Conservation (phyloP, 345 rosid genomes). For the Pseudoturritis turrita region DNA sequence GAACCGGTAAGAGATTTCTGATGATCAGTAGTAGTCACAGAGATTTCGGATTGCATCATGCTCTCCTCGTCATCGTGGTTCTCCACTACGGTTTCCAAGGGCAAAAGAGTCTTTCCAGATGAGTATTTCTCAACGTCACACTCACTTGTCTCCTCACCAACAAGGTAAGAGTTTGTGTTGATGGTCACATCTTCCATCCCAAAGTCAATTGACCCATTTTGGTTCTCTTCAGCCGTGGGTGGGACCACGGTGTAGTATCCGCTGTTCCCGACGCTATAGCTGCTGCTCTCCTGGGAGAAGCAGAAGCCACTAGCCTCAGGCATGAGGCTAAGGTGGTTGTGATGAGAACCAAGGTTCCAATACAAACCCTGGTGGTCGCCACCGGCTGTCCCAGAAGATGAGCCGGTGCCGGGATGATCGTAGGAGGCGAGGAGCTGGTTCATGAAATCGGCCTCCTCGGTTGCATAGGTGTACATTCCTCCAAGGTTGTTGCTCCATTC, state of each 20-base stretch:
- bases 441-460: conserved; percentile 81
- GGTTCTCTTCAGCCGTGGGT: conserved; percentile 31
- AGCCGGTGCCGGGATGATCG: conserved; percentile 24
- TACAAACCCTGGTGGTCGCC: conserved; percentile 39
- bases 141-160: conserved; percentile 39
- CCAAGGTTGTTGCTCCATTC: conserved; percentile 59
- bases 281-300: conserved; percentile 43
- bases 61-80: conserved; percentile 22
- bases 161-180: conserved; percentile 43
- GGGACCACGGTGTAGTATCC: conserved; percentile 20
- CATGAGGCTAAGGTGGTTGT: conserved; percentile 22
- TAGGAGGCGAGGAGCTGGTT: conserved; percentile 52
- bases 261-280: conserved; percentile 30
- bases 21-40: conserved; percentile 27
- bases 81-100: conserved; percentile 29
- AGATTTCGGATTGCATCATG: conserved; percentile 29
- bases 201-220: conserved; percentile 37
- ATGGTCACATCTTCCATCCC: conserved; percentile 39
- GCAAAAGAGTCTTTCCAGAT: conserved; percentile 17
- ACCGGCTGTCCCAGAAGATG: conserved; percentile 21
- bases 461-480: conserved; percentile 46
- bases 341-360: conserved; percentile 28
- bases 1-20: conserved; percentile 33
- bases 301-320: conserved; percentile 17
- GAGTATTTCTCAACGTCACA: conserved; percentile 40